Percentiles rank a stretch among this genome's conserved stretches.
These are phyloP conservation scores for Lepidopterella palustris DNA, from an alignment of 495 filamentous ascomycete species.

Conservation along the genomic window DNA sequence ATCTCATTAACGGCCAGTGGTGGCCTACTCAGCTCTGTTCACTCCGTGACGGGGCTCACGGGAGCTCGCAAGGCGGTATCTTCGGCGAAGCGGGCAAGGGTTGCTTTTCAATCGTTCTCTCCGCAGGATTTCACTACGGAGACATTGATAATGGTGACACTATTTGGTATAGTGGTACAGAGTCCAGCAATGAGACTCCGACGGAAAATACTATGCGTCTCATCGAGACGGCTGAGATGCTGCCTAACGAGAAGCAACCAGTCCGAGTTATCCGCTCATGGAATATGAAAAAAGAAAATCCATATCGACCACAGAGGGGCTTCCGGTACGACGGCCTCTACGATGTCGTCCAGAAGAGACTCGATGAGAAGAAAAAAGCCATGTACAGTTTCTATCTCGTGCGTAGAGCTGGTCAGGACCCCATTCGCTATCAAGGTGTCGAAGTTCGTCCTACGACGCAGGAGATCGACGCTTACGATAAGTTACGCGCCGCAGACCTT, in stretches of 20 bases:
- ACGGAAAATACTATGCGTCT: constrained; percentile 39
- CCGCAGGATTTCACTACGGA: constrained; percentile 37
- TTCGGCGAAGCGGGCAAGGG: constrained; percentile 35
- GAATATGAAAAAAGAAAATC: constrained; percentile 30
- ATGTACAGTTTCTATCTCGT: constrained; percentile 40
- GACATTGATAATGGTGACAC: constrained; percentile 45
- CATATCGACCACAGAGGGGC: constrained; percentile 44
- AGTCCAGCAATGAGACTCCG: constrained; percentile 26
- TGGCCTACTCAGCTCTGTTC: constrained; percentile 50
- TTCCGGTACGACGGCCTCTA: constrained; percentile 56
- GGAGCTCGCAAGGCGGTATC: constrained; percentile 45
- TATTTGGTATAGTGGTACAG: constrained; percentile 50
- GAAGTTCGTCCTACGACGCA: constrained; percentile 31
- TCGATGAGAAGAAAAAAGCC: constrained; percentile 33
- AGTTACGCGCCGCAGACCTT: too few relatives aligned
- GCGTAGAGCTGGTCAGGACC: constrained; percentile 37
- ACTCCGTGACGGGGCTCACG: constrained; percentile 53
- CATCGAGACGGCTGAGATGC: constrained; percentile 27
- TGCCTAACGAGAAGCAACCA: constrained; percentile 27
- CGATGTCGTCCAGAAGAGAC: constrained; percentile 33
- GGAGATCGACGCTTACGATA: constrained; percentile 30
- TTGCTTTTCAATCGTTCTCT: constrained; percentile 42
- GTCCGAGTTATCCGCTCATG: constrained; percentile 46
- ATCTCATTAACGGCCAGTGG: constrained; percentile 50
- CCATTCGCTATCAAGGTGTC: constrained; percentile 37